Base-by-base conservation (phyloP, 345 rosid species). In the Lepidium aucheri region DNA sequence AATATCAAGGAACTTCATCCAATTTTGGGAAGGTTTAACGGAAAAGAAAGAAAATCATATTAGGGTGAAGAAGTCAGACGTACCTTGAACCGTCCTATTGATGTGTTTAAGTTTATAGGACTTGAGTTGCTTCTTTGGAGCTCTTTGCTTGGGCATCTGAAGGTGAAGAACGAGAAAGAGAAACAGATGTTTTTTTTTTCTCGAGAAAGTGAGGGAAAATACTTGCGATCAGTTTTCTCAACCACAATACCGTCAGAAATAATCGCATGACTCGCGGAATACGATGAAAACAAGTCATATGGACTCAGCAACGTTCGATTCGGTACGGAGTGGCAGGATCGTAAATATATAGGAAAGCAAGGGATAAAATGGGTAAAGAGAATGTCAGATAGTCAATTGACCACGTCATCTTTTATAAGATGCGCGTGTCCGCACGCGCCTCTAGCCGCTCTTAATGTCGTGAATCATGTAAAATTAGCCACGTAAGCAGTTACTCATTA, bases 61-160 rank as follows among this genome's bases (percentile, higher is more conserved):
- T 6, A 15, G 35, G 54, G 10, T 24, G 33, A 12, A 14, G 20
- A 52, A 52, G 20, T n/a, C 33, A 57, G 26, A 35, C 66, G 75
- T 78, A 88, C 98, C 84, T 90, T 75, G 84, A 70, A 94, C 54
- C 40, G 86, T 81, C 76, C 73, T 84, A 85, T 81, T 84, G 89
- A 83, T 84, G 79, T 73, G 84, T 73, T 84, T 90, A 45, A 88
- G 82, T 40, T 91, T 81, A 73, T 77, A 87, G 15, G 96, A 83
- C 46, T 90, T 88, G 46, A 88, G 86, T 49, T 83, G 76, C 71
- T 89, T 86, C 74, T 75, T 82, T 5, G 86, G 82, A 71, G 85
- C 96, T 67, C 80, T 94, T 54, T 86, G 77, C 70, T 85, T 94
- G 79, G 89, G 90, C 99, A 94, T 94, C 73, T 67, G 52, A 63